Evolutionary conservation across 352 stramenopile genomes (phyloP).

Genomic region (Saprolegnia parasitica): DNA sequence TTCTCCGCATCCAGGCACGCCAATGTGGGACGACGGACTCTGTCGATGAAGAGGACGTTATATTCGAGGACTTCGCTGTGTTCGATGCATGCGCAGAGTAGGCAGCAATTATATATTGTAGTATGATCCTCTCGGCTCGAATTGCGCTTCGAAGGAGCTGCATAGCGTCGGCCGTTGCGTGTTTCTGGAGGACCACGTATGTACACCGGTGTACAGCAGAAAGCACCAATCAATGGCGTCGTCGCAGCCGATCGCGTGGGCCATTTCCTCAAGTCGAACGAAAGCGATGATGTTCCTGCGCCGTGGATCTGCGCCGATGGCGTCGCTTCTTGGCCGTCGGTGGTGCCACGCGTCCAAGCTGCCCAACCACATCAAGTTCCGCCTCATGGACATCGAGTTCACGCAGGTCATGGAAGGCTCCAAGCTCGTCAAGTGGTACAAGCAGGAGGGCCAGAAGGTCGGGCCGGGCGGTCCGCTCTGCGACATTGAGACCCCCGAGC

Average conservation of each 20-base stretch:
- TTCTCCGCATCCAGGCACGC: no score
- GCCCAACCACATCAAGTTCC: constrained; percentile 79
- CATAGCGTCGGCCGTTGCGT: neutral
- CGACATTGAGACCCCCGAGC: constrained; percentile 81
- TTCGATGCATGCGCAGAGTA: no score
- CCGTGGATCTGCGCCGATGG: neutral
- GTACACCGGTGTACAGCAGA: neutral
- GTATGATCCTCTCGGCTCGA: no score
- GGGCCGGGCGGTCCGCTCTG: constrained; percentile 69
- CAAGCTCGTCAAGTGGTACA: constrained; percentile 76
- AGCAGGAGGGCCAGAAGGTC: constrained; percentile 55
- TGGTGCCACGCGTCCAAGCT: constrained; percentile 33
- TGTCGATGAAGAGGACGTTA: no score
- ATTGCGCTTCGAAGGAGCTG: neutral
- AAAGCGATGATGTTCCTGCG: constrained; percentile 24
- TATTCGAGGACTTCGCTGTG: no score
- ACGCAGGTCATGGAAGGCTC: constrained; percentile 44
- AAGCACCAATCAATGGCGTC: constrained; percentile 2
- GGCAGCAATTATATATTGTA: no score
- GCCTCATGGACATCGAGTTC: constrained; percentile 83
- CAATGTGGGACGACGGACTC: no score
- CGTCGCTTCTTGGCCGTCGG: constrained; percentile 10
- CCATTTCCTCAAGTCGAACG: neutral
- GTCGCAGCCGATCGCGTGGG: neutral
- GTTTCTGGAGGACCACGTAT: neutral